Conservation (phyloP, 176 grass and related monocot species). For the Juncus inflexus region DNA sequence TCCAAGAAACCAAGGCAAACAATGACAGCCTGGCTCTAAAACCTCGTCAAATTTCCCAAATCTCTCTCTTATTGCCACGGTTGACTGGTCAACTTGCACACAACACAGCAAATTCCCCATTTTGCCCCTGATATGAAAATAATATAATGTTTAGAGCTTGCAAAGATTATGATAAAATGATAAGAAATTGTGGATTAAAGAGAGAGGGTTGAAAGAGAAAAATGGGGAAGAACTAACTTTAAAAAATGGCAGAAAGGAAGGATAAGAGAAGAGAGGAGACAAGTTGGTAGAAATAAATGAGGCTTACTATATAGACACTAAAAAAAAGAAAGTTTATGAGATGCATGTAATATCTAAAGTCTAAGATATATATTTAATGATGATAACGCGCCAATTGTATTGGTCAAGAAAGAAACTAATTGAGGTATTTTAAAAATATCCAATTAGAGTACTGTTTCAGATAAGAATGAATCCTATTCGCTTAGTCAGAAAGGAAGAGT, state of each 20-base stretch:
- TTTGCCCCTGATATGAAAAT: neutral
- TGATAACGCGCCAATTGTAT: neutral
- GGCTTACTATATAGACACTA: neutral
- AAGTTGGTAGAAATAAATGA: constrained; percentile 2
- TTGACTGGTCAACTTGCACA: constrained; percentile 61
- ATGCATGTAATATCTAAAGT: neutral
- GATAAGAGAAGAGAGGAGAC: neutral
- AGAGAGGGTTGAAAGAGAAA: neutral
- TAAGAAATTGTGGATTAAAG: constrained; percentile 1
- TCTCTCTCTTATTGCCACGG: constrained; percentile 46
- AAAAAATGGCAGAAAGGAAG: neutral
- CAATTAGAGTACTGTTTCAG: constrained; percentile 12
- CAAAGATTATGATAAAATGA: neutral
- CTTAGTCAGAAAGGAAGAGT: neutral
- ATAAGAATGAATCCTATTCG: constrained; percentile 9
- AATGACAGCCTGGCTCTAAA: constrained; percentile 50
- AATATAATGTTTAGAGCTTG: constrained; percentile 1
- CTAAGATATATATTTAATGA: constrained; percentile 4
- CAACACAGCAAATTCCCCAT: constrained; percentile 46
- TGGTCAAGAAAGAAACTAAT: constrained; percentile 1
- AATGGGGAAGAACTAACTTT: neutral
- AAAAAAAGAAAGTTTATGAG: neutral
- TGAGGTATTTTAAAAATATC: constrained; percentile 2
- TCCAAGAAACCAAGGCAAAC: constrained; percentile 45
- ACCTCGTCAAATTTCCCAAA: constrained; percentile 65